These are phyloP conservation scores for Osmanthus fragrans DNA, from an alignment of 257 asterid genomes.

Conservation along the genomic window DNA sequence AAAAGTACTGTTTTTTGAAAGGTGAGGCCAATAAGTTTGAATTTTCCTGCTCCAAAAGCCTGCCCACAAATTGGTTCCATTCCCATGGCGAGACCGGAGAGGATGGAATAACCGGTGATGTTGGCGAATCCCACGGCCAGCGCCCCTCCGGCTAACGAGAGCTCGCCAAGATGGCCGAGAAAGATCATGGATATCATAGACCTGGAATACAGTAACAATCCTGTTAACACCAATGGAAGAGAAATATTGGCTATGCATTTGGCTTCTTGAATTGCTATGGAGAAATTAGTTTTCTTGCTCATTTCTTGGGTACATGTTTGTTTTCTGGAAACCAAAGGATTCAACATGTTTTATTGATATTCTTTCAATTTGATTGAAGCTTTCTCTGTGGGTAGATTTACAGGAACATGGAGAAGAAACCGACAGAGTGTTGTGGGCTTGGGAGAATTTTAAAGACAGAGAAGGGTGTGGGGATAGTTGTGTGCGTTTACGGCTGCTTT, in stretches of 20 bases:
- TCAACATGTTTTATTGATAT: conserved; percentile 24
- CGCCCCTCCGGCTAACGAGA: conserved; percentile 54
- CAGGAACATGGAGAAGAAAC: neutral
- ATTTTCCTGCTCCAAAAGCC: conserved; percentile 56
- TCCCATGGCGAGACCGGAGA: conserved; percentile 62
- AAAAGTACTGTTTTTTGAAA: conserved; percentile 45
- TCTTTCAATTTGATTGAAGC: neutral
- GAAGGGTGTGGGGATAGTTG: neutral
- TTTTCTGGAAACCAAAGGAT: conserved; percentile 34
- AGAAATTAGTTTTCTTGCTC: conserved; percentile 11
- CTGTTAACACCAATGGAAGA: conserved; percentile 51
- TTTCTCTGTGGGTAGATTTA: neutral
- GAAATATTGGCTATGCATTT: conserved; percentile 39
- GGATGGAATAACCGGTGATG: conserved; percentile 61
- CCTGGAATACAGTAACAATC: conserved; percentile 53
- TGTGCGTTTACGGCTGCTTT: neutral
- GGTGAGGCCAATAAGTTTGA: conserved; percentile 46
- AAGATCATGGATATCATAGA: conserved; percentile 59
- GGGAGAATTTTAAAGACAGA: neutral
- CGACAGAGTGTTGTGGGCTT: neutral
- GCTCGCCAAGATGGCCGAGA: conserved; percentile 54
- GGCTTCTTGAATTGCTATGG: conserved; percentile 31
- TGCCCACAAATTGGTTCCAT: conserved; percentile 74
- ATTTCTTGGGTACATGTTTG: conserved; percentile 29
- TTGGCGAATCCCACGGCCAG: conserved; percentile 51